Evolutionary conservation across 306 rosid species (phyloP), one percentile per base, ranked within the genome.

Genomic region (Gastrolobium villosum): DNA sequence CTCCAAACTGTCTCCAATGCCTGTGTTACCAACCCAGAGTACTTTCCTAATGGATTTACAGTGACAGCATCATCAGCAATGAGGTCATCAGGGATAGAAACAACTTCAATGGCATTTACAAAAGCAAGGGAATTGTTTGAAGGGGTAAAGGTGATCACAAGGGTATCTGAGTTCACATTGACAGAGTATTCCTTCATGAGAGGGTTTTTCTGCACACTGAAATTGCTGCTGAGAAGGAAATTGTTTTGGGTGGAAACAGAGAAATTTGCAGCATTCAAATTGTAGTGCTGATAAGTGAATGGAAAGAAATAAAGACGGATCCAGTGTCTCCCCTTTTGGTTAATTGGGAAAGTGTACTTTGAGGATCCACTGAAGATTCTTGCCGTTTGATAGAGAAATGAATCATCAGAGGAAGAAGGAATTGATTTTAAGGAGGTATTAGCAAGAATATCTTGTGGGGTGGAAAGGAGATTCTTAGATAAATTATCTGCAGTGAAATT

Each of bases 221-320:
- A 87, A 20, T 20, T 20, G 52, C 81, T 68, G 48, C 84, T 67
- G 7, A 94, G 78, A 53, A 94, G 94, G 39, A 69, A 86, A 79
- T 57, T 59, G 34, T 45, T 56, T 79, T 87, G 86, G 4, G 96
- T 72, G 35, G 90, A 52, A 67, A 94, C 94, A 54, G 85, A 60
- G 68, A 94, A 94, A 7, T 57, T 86, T 5, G 98, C 90, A 41
- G 83, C 63, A 79, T 81, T 76, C 87, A 94, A 15, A 78, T 88
- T 74, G 82, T 81, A 87, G 9, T 52, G 60, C 41, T 74, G 60
- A 45, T 74, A 82, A 2, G 49, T 74, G 62, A 91, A 91, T 1
- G 97, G 94, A 48, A 72, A 91, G 87, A 94, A 88, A 82, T 94
- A 91, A 44, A 94, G 91, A 64, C 97, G 97, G 89, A 94, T 91